Base-by-base conservation (phyloP, 1,139 yeast species). In the Kurtzmaniella quercitrusa region DNA sequence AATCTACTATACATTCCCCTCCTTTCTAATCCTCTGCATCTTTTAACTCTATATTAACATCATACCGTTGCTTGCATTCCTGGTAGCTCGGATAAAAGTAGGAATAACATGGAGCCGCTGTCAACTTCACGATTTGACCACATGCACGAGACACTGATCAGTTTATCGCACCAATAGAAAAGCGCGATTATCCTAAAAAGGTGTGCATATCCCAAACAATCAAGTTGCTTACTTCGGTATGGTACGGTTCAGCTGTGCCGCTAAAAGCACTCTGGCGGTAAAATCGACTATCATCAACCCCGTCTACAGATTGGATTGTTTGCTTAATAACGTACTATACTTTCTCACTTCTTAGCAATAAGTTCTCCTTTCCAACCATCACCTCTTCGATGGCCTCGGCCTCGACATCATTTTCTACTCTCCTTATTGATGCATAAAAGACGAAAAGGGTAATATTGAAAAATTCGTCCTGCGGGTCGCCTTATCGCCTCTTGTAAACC, bases 91-190 rank as follows among this genome's bases (percentile, higher is more conserved):
- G 30, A 14, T 4, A 11, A 26, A 5, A 26, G n/a, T 14, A 26
- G 30, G n/a, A 26, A 6, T 26, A 5, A 26, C 4, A 6, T 26
- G 30, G 30, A n/a, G n/a, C n/a, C 30, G 30, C 30, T 26, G 30
- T 9, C 30, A 26, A 12, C 30, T 26, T 26, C 30, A 26, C 12
- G 9, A 26, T 26, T 26, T 26, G 14, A 26, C 30, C 30, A 21
- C 30, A 26, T 26, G 30, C 30, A 26, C 30, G 30, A 26, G 30
- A 26, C 9, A 26, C 14, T 14, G 30, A 26, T 9, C 30, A 26
- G 30, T 33, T 38, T 39, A 39, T 39, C 41, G 33, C 38, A 33
- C 41, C 41, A 39, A 39, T 39, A 28, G 26, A 14, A 33, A 5
- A 3, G 11, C 38, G 38, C 41, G 41, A 39, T 39, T 33, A 22